Evolutionary conservation across 108 stramenopile genomes (phyloP), one percentile per base, ranked within the genome.

Genomic region (Pseudonitzschia multistriata): DNA sequence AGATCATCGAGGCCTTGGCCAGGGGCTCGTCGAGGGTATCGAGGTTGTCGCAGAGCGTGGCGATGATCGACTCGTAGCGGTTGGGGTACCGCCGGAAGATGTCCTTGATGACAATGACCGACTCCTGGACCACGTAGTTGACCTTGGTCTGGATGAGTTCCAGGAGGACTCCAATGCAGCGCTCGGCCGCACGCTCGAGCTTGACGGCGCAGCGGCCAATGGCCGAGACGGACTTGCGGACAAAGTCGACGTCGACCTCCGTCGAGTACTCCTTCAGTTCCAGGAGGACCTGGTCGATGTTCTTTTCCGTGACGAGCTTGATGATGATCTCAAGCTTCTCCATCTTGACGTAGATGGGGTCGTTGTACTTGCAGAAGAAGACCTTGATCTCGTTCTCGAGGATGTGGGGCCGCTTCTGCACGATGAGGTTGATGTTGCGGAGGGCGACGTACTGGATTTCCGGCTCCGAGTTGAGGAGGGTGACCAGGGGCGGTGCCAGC

Each of bases 311-410:
- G 1, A 95, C 98, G 17, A 99, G 84, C 57, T 97, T 98, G 81
- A 99, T 98, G 75, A 99, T 97, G 79, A 98, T 97, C 79, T 99
- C 98, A 29, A 99, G 80, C 79, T 99, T 99, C 74, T 99, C 98
- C 98, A 99, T 96, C 86, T 99, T 99, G 77, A 99, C 99, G 82
- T 99, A 99, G 66, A 98, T 98, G 17, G 99, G 99, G 80, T 99
- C 99, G 80, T 98, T 99, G 91, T 99, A 99, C 83, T 98, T 98
- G 95, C 98, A 98, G 71, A 99, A 99, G 90, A 99, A 99, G 68
- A 99, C 97, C 78, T 97, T 97, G 75, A 98, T 97, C 81, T 98
- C 98, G 74, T 95, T 93, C 81, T 98, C 95, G 47, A 98, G 81
- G 67, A 98, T 97, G 52, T 78, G 71, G 17, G 97, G 96, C 24